Conservation (phyloP, 192 early-diverging fungal species). For the Allomyces javanicus region DNA sequence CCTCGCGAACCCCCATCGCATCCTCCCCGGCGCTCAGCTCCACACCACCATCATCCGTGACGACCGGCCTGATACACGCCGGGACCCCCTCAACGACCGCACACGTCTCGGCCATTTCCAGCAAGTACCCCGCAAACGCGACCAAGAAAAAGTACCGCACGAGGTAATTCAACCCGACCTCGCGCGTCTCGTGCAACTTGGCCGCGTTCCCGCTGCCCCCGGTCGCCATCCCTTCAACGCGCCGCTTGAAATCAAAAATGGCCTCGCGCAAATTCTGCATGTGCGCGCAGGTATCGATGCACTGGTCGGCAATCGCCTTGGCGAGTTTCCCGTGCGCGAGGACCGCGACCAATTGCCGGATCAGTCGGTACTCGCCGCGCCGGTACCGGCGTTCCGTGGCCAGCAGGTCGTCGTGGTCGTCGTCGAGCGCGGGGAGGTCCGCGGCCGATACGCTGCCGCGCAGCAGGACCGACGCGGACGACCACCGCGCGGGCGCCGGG, state of each 20-base stretch:
- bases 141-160: slow-evolving; percentile 44
- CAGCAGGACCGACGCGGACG: no score
- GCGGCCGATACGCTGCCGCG: background rate
- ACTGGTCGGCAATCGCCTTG: slow-evolving; percentile 31
- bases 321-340: slow-evolving; percentile 38
- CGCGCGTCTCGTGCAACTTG: slow-evolving; percentile 15
- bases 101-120: slow-evolving; percentile 20
- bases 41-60: background rate
- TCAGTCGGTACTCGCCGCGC: slow-evolving; percentile 33
- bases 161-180: slow-evolving; percentile 33
- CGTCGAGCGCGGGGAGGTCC: slow-evolving; percentile 7
- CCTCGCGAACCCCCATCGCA: background rate
- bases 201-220: slow-evolving; percentile 3
- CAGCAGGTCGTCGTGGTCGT: slow-evolving; percentile 4
- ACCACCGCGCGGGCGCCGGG: no score
- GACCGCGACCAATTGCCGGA: slow-evolving; percentile 35
- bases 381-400: slow-evolving; percentile 12
- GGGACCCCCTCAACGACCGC: slow-evolving; percentile 1
- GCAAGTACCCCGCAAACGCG: slow-evolving; percentile 41
- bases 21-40: background rate
- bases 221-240: slow-evolving; percentile 18
- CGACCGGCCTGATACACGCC: background rate
- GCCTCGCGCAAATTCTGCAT: slow-evolving; percentile 41
- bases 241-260: slow-evolving; percentile 34
- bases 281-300: slow-evolving; percentile 41